phyloP scores from a whole-genome alignment of 305 asterid species.

The Plantago lanceolata region DNA sequence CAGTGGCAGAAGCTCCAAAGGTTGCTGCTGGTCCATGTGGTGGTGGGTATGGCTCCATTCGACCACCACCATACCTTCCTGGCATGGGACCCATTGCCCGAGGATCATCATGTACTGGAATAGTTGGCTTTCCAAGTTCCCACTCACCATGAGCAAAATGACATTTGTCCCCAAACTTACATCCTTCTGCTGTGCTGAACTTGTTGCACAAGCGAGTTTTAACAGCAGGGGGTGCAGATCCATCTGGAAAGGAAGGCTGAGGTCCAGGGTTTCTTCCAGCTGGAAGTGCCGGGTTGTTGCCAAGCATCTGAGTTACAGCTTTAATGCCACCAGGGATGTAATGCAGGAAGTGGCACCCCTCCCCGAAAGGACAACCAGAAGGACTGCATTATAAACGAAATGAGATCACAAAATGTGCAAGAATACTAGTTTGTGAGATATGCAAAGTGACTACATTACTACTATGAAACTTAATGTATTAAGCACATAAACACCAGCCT shows the following conservation, averaged over 20 bases:
- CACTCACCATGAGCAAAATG: constrained; percentile 45
- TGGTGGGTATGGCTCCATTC: constrained; percentile 31
- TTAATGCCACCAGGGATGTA: constrained; percentile 47
- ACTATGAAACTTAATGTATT: no score
- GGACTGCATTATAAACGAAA: constrained; percentile 31
- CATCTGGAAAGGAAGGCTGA: constrained; percentile 33
- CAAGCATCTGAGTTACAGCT: constrained; percentile 42
- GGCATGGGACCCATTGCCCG: constrained; percentile 30
- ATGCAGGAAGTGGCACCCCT: constrained; percentile 51
- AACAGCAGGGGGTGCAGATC: constrained; percentile 29
- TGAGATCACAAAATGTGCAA: constrained; percentile 5
- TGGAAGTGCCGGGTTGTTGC: constrained; percentile 39
- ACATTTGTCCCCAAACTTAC: constrained; percentile 50
- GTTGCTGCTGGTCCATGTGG: constrained; percentile 26
- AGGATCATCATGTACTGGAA: constrained; percentile 33
- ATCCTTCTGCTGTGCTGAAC: constrained; percentile 41
- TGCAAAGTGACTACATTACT: no score
- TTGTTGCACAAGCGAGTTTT: constrained; percentile 44
- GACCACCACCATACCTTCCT: constrained; percentile 29
- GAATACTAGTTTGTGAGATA: neutral
- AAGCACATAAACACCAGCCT: no score
- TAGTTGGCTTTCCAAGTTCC: constrained; percentile 35
- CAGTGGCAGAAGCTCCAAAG: constrained; percentile 50
- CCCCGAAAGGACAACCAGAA: constrained; percentile 52
- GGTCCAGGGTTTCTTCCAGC: constrained; percentile 25